Evolutionary conservation across 2,329 filamentous ascomycete species (phyloP), one percentile per base, ranked within the genome.

Genomic region (Leptographium wingfieldii): DNA sequence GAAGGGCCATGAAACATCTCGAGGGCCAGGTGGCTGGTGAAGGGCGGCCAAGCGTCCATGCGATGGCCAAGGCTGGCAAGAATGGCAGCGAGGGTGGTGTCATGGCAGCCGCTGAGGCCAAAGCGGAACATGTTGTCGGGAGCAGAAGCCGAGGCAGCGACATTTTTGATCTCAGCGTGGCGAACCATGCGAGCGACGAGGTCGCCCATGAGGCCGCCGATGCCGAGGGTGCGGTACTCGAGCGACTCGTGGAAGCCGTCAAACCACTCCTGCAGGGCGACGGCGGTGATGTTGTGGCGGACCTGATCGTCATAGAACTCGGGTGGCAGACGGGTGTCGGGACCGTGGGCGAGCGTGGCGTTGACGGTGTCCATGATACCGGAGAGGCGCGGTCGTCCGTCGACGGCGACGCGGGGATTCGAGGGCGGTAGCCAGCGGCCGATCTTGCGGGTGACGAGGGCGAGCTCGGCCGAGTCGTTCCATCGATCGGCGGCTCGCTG

Each of bases 281-380:
- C 86, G 70, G 84, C 87, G 60, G 85, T 77, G 60, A 94, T 82
- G 62, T 91, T 87, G 3, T 78, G 77, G 56, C 83, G 79, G 4
- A 80, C 83, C 68, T 85, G 86, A 22, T 79, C 70, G 68, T 96
- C 90, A 72, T 97, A 97, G 72, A 99, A 97, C 63, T 91, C 88
- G 11, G 79, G 77, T 0, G 94, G 94, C 3, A 97, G 79, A 54
- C 80, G 84, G 0, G 92, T 96, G 12, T 81, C 80, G 0, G 87
- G 82, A 0, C 89, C 90, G 70, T 97, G 94, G 2, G 92, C 92
- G 14, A 88, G 77, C 0, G 90, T 95, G 7, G 90, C 84, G 69
- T 96, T 97, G 68, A 97, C 81, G 0, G 90, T 94, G 73, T 99
- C 94, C 87, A 95, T 90, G 67, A 99, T 87, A 58, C 94, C 94